A percentile compares a stretch with the other conserved stretches of the same genome.
phyloP scores from a whole-genome alignment of 371 early-diverging fungal genomes.

The Mortierella sp. region DNA sequence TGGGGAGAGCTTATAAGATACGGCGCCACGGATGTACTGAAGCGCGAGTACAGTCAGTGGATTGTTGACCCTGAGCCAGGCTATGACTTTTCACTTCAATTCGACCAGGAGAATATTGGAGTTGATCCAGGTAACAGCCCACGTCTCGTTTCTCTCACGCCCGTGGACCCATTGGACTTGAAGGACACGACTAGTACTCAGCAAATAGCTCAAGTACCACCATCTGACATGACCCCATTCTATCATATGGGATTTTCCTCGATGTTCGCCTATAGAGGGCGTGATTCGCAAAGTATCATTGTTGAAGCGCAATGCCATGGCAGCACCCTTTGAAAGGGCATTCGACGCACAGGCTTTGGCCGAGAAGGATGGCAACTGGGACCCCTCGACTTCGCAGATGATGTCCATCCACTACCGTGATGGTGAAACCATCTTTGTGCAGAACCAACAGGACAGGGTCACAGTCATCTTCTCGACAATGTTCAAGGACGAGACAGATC shows the following conservation, averaged over 20 bases:
- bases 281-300: slow-evolving; percentile 84
- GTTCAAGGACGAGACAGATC: slow-evolving; percentile 97
- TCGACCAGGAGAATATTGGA: slow-evolving; percentile 84
- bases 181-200: too few relatives aligned
- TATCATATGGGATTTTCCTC: neutral
- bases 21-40: slow-evolving; percentile 84
- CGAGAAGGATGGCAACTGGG: slow-evolving; percentile 70
- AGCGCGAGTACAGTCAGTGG: slow-evolving; percentile 83
- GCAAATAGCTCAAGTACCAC: too few relatives aligned
- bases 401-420: slow-evolving; percentile 95
- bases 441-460: slow-evolving; percentile 91
- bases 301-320: slow-evolving; percentile 92
- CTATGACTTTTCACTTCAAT: slow-evolving; percentile 84
- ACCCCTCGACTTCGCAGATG: slow-evolving; percentile 69
- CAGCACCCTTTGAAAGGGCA: slow-evolving; percentile 94
- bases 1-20: slow-evolving; percentile 78
- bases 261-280: slow-evolving; percentile 60
- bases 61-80: slow-evolving; percentile 76
- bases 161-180: too few relatives aligned
- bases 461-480: slow-evolving; percentile 96
- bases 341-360: slow-evolving; percentile 86
- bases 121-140: slow-evolving; percentile 68
- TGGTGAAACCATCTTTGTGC: slow-evolving; percentile 92
- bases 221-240: neutral
- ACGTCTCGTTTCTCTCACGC: neutral